phyloP scores from a whole-genome alignment of 1,284 basidiomycete species.

The Ustilago shanxiensis region DNA sequence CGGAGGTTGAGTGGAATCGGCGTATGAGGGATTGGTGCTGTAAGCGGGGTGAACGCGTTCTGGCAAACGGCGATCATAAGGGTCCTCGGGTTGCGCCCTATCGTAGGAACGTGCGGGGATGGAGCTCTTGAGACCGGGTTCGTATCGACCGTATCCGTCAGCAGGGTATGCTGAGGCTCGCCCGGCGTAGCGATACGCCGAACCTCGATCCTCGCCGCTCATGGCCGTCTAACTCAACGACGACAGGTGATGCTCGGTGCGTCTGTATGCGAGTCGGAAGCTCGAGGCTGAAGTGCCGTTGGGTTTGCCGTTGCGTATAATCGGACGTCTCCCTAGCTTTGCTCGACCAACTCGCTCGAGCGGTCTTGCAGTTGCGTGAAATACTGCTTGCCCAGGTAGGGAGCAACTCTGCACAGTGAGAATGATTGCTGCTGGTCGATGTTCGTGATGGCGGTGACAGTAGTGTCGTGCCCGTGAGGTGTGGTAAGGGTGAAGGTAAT shows the following conservation, averaged over 20 bases:
- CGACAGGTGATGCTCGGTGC: not conserved
- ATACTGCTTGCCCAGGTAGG: not conserved
- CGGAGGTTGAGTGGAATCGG: constrained; percentile 18
- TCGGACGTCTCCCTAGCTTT: not conserved
- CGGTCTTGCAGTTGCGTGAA: not conserved
- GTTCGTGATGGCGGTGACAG: not conserved
- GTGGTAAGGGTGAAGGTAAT: constrained; percentile 1
- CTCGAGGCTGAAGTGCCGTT: not conserved
- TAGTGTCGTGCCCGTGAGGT: not conserved
- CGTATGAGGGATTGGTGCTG: constrained; percentile 32
- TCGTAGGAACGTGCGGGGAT: constrained; percentile 29
- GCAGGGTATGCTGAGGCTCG: constrained; percentile 26
- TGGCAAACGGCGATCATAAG: constrained; percentile 29
- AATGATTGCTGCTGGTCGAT: not conserved
- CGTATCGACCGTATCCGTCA: constrained; percentile 36
- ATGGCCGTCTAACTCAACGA: constrained; percentile 10
- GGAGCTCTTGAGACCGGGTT: constrained; percentile 27
- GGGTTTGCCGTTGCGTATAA: not conserved
- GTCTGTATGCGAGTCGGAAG: not conserved
- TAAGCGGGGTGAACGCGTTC: constrained; percentile 49
- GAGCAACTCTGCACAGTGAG: not conserved
- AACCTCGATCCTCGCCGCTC: constrained; percentile 41
- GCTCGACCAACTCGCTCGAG: not conserved
- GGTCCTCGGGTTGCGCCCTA: constrained; percentile 17
- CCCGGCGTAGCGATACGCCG: constrained; percentile 40